A percentile compares a stretch with the other conserved stretches of the same genome.
These are phyloP conservation scores for Lentinula novae-zelandiae DNA, from an alignment of 1,284 basidiomycete genomes.

Conservation along the genomic window DNA sequence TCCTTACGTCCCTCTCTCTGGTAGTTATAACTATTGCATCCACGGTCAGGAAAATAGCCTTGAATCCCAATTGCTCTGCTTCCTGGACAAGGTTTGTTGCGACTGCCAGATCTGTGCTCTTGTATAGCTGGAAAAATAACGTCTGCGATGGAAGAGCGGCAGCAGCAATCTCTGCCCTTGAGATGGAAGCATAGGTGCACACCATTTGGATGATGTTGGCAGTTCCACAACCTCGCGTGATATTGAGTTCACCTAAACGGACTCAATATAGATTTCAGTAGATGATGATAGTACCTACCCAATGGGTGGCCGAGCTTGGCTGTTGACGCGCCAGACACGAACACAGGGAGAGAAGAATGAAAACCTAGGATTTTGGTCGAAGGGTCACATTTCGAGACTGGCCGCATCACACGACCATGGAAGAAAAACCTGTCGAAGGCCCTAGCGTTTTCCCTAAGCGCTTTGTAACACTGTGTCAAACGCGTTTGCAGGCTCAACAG, in stretches of 20 bases:
- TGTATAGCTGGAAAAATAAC: conserved; percentile 87
- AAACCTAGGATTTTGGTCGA: conserved; percentile 77
- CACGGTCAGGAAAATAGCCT: conserved; percentile 88
- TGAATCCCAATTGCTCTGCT: conserved; percentile 71
- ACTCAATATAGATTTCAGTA: not conserved
- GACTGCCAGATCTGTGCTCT: conserved; percentile 66
- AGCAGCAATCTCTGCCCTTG: conserved; percentile 65
- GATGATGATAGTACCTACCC: conserved; percentile 29
- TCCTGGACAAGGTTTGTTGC: conserved; percentile 73
- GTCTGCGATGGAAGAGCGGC: conserved; percentile 58
- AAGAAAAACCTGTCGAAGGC: conserved; percentile 84
- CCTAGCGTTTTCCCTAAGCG: conserved; percentile 59
- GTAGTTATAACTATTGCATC: conserved; percentile 87
- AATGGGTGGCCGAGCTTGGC: conserved; percentile 87
- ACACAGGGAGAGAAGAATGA: conserved; percentile 72
- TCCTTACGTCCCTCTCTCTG: conserved; percentile 75
- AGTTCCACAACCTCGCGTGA: conserved; percentile 69
- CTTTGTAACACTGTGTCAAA: conserved; percentile 35
- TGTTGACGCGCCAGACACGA: conserved; percentile 85
- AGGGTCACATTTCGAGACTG: conserved; percentile 70
- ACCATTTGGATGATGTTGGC: conserved; percentile 85
- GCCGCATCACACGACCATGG: conserved; percentile 73
- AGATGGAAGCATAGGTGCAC: conserved; percentile 82
- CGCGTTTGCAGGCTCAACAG: conserved; percentile 6
- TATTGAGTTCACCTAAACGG: conserved; percentile 73